Evolutionary conservation across 345 rosid genomes (phyloP), one percentile per base, ranked within the genome.

Genomic region (Hibiscus syriacus): DNA sequence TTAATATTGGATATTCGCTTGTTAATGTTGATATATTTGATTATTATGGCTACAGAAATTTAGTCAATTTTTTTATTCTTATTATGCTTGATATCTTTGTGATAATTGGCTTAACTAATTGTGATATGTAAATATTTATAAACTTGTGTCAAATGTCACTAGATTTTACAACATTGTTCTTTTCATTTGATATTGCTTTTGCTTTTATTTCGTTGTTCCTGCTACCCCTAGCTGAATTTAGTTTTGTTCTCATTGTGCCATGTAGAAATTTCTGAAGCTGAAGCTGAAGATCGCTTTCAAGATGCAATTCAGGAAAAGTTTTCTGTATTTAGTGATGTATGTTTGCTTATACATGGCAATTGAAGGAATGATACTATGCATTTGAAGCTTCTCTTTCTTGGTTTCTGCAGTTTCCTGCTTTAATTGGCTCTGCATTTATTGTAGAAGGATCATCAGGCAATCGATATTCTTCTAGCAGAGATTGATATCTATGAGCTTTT

Each of bases 381-480:
- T 11, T 34, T 22, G 60, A 34, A 32, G 9, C 45, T 34, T 67
- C n/a, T 34, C 27, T 3, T n/a, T 22, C 7, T 34, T 53, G 39
- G 63, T n/a, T n/a, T 20, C 13, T 25, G 36, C 16, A 23, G 17
- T 38, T 68, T 26, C 57, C 19, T 55, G 19, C 22, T 23, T 68
- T 68, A 25, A 55, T 68, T 68, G 63, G 41, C 48, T 41, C 14
- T 55, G 9, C 3, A n/a, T 73, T 62, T 48, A 6, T 75, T 78
- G 73, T 92, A 94, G 98, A 94, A 78, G 69, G 98, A 94, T 67
- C 99, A 92, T 76, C 99, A 94, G 77, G 97, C 99, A 73, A 89
- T 94, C 55, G 98, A 94, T 82, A 92, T 94, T 77, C 97, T 94
- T 68, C 80, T 94, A 34, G 98, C 97, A 8, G 99, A 94, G 80